phyloP scores from a whole-genome alignment of 352 stramenopile genomes.

The Blastocystis sp. region DNA sequence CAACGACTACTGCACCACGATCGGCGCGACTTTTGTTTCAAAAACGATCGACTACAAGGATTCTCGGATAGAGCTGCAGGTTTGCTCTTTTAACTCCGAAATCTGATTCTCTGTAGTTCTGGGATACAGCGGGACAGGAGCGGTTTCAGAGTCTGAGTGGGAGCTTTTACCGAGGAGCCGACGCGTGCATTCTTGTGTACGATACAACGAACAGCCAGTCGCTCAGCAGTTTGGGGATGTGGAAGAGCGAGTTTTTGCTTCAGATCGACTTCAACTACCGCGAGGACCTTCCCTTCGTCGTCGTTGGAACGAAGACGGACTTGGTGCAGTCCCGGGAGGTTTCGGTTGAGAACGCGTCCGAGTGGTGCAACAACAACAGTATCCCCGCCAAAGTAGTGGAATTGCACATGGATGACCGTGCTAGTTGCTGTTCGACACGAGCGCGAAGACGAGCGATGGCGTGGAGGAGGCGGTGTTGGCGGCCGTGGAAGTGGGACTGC shows the following conservation, averaged over 20 bases:
- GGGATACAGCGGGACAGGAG: constrained; percentile 97
- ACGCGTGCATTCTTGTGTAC: constrained; percentile 97
- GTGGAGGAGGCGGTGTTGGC: neutral
- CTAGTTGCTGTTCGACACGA: constrained; percentile 4
- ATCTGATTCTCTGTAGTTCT: constrained; percentile 85
- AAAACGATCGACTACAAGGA: constrained; percentile 93
- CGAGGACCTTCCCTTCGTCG: neutral
- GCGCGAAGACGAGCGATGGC: neutral
- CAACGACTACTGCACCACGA: constrained; percentile 97
- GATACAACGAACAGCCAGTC: constrained; percentile 90
- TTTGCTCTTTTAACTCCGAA: neutral
- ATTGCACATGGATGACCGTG: neutral
- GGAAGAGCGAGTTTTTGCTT: constrained; percentile 36
- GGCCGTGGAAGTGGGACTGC: neutral
- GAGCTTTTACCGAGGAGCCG: constrained; percentile 95
- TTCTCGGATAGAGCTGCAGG: constrained; percentile 75
- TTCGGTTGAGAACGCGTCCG: neutral
- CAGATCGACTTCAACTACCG: constrained; percentile 16
- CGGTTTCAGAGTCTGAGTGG: constrained; percentile 95
- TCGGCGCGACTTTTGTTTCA: constrained; percentile 96
- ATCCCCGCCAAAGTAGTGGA: neutral
- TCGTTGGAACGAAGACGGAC: constrained; percentile 37
- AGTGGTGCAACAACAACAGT: constrained; percentile 21
- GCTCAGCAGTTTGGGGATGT: constrained; percentile 3
- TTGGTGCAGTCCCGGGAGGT: neutral